Base-by-base conservation (phyloP, 441 rosid genomes). In the Sinapis alba region DNA sequence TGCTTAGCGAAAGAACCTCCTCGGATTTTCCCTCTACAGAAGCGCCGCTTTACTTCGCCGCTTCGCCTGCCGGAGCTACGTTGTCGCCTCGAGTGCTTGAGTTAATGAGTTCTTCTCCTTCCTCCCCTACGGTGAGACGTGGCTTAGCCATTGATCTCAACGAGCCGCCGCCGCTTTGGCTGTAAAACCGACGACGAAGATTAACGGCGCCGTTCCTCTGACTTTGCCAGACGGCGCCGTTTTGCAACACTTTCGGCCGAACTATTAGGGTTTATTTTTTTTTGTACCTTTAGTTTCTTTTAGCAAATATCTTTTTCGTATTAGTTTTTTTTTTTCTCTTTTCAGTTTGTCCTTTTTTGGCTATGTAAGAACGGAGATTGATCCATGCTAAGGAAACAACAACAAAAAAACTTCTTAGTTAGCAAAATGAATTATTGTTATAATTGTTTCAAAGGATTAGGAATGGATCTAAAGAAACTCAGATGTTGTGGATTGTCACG, bases 141-240 rank as follows among this genome's bases (percentile, higher is more conserved):
- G 99, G 97, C 21, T 73, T 92, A 81, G 86, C 97, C 15, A 89
- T 94, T 18, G 99, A 94, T 71, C 87, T 94, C 84, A 94, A 94
- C 82, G 93, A 94, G 78, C 99, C 99, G 0, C 99, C 99, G 36
- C 99, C 98, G 15, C 43, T 87, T 77, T 90, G 97, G 96, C 86
- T 90, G 32, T 89, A 81, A 85, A 36, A 59, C 26, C 50, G 12
- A 27, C 54, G 8, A 66, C 9, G 7, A 18, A 50, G 23, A 53
- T 16, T 9, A 53, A 53, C 13, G 58, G 26, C 58, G 58, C 58
- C 54, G 54, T 47, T 15, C 16, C 19, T 9, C 19, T 47, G 54
- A 47, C 50, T 43, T 43, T 4, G 5, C 15, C 2, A 4, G 18
- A 71, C 71, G 75, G 75, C 72, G 63, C 38, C 77, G 65, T 72